Conservation (phyloP, 495 filamentous ascomycete genomes). For the Thermochaetoides thermophila region DNA sequence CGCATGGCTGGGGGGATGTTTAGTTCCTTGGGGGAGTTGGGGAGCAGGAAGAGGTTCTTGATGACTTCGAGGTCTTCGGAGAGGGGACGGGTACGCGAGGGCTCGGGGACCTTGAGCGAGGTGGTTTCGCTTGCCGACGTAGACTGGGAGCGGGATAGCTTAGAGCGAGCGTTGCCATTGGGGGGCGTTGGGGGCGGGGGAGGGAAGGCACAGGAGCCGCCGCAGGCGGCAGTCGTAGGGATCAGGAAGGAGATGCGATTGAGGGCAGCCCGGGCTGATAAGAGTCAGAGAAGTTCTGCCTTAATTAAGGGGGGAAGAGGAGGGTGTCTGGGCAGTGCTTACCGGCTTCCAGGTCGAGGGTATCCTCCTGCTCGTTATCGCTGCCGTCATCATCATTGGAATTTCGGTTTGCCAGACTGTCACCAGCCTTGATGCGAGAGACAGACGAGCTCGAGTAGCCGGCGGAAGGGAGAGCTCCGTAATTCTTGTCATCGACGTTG, state of each 20-base stretch:
- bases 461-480: slow-evolving; percentile 11
- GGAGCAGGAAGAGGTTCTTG: slow-evolving; percentile 22
- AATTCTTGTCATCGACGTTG: slow-evolving; percentile 12
- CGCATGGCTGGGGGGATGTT: slow-evolving; percentile 26
- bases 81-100: slow-evolving; percentile 1
- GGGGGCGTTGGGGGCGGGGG: slow-evolving; percentile 3
- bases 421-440: slow-evolving; percentile 6
- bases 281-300: not conserved
- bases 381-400: slow-evolving; percentile 3
- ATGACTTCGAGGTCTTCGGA: slow-evolving; percentile 20
- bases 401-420: slow-evolving; percentile 1
- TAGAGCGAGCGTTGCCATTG: no score
- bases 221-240: slow-evolving; percentile 16
- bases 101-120: not conserved
- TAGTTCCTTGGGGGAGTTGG: slow-evolving; percentile 25
- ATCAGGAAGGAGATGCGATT: slow-evolving; percentile 23
- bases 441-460: slow-evolving; percentile 17
- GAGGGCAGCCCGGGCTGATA: slow-evolving; percentile 17
- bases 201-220: slow-evolving; percentile 2
- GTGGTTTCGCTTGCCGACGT: no score
- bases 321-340: slow-evolving; percentile 1
- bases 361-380: slow-evolving; percentile 5
- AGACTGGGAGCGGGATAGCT: no score
- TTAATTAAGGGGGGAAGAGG: not conserved
- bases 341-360: slow-evolving; percentile 17